Base-by-base conservation (phyloP, 1,284 basidiomycete species). In the Phenoliferia sp. region DNA sequence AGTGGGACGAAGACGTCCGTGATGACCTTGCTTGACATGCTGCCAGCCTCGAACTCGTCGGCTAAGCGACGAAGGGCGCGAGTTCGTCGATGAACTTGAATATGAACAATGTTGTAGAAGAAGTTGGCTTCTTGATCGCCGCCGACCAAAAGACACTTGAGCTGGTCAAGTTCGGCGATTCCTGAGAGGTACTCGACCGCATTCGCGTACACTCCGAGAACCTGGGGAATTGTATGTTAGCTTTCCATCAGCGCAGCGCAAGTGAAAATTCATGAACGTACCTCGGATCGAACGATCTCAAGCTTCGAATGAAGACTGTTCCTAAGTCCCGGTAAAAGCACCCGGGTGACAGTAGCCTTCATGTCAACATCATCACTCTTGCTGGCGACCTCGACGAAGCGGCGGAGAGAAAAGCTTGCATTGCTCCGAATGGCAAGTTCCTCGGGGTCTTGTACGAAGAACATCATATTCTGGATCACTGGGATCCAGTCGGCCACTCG, bases 91-190 rank as follows among this genome's bases (percentile, higher is more conserved):
- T 99, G 95, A 5, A 90, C 82, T 80, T 99, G 96, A 62, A 99
- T 87, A 78, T 99, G 96, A 71, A 90, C 86, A 62, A 99, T 87
- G 79, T 99, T 99, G 82, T 89, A 88, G 84, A 99, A 98, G 81
- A 99, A 95, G 78, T 89, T 94, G 33, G 92, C 94, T 78, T 99
- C 96, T 59, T 92, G 90, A 76, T 99, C 95, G 0, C 92, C 94
- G 22, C 84, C 87, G 4, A 90, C 91, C n/a, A 97, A 84, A 15
- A 99, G 81, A 71, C 90, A 92, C 67, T 84, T 85, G 62, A 77
- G 65, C 50, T 76, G 71, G 28, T 75, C 71, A 12, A 77, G 60
- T 35, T 75, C 70, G n/a, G 69, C 28, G 15, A 74, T 48, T 3
- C 71, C 74, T 12, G 64, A 44, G n/a, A 56, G 56, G 29, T 77